Conservation (phyloP, 1,284 basidiomycete genomes). For the Chalciporus sp. region DNA sequence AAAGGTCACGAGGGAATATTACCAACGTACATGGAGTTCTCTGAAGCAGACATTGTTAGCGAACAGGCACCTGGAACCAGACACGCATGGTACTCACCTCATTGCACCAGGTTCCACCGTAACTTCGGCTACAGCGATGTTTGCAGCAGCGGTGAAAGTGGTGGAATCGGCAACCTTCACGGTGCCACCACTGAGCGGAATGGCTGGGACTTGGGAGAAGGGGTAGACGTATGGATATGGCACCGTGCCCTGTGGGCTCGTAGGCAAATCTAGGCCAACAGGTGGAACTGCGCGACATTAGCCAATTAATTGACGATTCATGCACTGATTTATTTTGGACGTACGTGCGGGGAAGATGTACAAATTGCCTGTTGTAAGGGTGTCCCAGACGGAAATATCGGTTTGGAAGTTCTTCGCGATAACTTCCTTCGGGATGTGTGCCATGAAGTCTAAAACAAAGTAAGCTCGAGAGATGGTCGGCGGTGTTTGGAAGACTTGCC, state of each 20-base stretch:
- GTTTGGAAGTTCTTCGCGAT: slow-evolving; percentile 73
- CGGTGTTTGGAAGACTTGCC: slow-evolving; percentile 34
- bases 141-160: slow-evolving; percentile 52
- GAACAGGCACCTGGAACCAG: background rate
- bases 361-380: slow-evolving; percentile 28
- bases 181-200: slow-evolving; percentile 55
- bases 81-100: slow-evolving; percentile 40
- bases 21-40: slow-evolving; percentile 42
- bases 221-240: slow-evolving; percentile 56
- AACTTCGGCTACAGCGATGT: slow-evolving; percentile 68
- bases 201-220: slow-evolving; percentile 55
- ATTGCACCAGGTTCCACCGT: slow-evolving; percentile 70
- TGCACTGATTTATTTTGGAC: background rate
- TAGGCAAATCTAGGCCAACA: slow-evolving; percentile 38
- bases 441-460: slow-evolving; percentile 43
- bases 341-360: slow-evolving; percentile 72
- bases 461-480: too few species aligned
- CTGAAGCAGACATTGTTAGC: slow-evolving; percentile 27
- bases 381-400: slow-evolving; percentile 44
- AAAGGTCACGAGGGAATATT: slow-evolving; percentile 23
- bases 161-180: slow-evolving; percentile 66
- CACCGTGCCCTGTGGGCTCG: slow-evolving; percentile 53
- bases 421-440: slow-evolving; percentile 64
- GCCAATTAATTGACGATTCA: slow-evolving; percentile 9
- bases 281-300: slow-evolving; percentile 34